Evolutionary conservation across 2,329 filamentous ascomycete genomes (phyloP).

Genomic region (Fusarium avenaceum): DNA sequence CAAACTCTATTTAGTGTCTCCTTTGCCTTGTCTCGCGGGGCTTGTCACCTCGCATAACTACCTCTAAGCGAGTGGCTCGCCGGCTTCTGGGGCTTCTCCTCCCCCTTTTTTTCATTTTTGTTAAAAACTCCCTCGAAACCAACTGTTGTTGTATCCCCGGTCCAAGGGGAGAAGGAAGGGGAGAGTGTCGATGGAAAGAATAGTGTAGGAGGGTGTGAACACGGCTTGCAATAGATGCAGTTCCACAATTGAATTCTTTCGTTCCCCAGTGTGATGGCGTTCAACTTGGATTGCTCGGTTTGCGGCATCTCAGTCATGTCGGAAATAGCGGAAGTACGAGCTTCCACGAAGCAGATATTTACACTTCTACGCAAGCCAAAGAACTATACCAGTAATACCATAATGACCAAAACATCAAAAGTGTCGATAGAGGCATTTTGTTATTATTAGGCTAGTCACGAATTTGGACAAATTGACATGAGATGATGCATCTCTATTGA

Average conservation of each 20-base stretch:
- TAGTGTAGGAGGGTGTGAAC: slow-evolving; percentile 51
- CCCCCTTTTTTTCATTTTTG: slow-evolving; percentile 24
- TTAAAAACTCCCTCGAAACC: slow-evolving; percentile 32
- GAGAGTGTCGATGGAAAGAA: slow-evolving; percentile 50
- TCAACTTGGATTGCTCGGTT: background rate
- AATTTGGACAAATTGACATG: background rate
- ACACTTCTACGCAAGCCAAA: background rate
- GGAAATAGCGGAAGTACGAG: slow-evolving; percentile 21
- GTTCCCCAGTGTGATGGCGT: slow-evolving; percentile 25
- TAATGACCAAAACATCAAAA: background rate
- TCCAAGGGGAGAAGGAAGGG: slow-evolving; percentile 33
- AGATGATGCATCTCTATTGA: slow-evolving; percentile 10
- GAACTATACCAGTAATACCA: background rate
- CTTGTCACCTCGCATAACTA: slow-evolving; percentile 21
- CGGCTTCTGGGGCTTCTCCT: slow-evolving; percentile 38
- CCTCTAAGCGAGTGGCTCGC: slow-evolving; percentile 19
- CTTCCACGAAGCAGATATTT: background rate
- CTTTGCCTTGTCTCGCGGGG: slow-evolving; percentile 42
- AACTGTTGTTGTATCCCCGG: slow-evolving; percentile 33
- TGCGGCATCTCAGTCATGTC: slow-evolving; percentile 2
- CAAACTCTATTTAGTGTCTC: slow-evolving; percentile 46
- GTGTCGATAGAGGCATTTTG: background rate
- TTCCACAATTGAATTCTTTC: slow-evolving; percentile 36
- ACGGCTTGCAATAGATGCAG: slow-evolving; percentile 50
- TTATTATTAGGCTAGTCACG: background rate